A percentile compares a stretch with the other conserved stretches of the same genome.
Evolutionary conservation across 495 filamentous ascomycete genomes (phyloP).

Genomic region (Penicillium paradoxum): DNA sequence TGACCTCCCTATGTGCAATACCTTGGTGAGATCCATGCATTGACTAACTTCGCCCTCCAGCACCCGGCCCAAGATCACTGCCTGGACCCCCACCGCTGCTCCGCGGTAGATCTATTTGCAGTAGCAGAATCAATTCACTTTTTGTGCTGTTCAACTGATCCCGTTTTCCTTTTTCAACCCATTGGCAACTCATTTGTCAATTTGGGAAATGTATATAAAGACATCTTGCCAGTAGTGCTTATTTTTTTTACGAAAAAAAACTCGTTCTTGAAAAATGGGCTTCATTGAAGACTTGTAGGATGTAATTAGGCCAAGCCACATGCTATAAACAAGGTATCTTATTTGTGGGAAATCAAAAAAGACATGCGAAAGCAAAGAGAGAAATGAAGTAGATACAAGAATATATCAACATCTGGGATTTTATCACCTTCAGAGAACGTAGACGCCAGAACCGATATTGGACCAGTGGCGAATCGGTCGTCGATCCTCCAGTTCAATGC

Average conservation of each 20-base stretch:
- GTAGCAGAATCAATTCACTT: conserved; percentile 21
- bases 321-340: conserved; percentile 32
- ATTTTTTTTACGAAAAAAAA: conserved; percentile 15
- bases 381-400: conserved; percentile 29
- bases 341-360: conserved; percentile 20
- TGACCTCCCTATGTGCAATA: neutral
- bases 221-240: conserved; percentile 31
- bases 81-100: conserved; percentile 45
- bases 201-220: conserved; percentile 42
- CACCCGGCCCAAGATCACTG: conserved; percentile 38
- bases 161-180: conserved; percentile 13
- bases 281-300: conserved; percentile 15
- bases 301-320: conserved; percentile 5
- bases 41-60: conserved; percentile 17
- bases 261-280: conserved; percentile 14
- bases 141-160: conserved; percentile 9
- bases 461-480: conserved; percentile 47
- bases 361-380: conserved; percentile 8
- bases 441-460: conserved; percentile 43
- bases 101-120: conserved; percentile 33
- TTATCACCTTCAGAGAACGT: conserved; percentile 33
- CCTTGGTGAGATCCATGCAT: neutral
- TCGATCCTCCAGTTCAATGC: conserved; percentile 57
- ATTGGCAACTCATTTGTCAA: neutral
- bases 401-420: conserved; percentile 12